Evolutionary conservation across 352 stramenopile species (phyloP), one percentile per base, ranked within the genome.

Genomic region (Pythium folliculosum): DNA sequence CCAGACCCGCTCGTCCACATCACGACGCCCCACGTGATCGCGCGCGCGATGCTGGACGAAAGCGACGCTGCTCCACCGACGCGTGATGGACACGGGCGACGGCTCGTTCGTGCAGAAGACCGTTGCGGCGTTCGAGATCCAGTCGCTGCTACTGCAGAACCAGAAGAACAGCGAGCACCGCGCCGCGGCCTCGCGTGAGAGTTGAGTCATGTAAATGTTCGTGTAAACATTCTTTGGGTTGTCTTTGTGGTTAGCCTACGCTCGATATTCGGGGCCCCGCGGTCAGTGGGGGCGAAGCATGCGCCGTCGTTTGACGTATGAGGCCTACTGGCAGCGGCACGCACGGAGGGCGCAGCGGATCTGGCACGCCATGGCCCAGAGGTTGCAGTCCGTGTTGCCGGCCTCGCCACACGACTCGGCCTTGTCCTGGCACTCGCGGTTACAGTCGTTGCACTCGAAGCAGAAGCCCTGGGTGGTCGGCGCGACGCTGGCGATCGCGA

Each of bases 11-110:
- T 60, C 19, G 35, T n/a, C 1, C 8, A n/a, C 21, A 63, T 63
- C 57, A 63, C 57, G 43, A 25, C 44, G 22, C 57, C 57, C 12
- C 57, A 63, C 30, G 57, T 63, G 17, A 63, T 63, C 32, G 57
- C 57, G 6, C 57, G 57, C 16, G 57, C 45, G 3, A 63, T 63
- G 57, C 45, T 63, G 25, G 57, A 63, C 44, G 57, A 63, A 19
- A 54, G 57, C 13, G 25, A 54, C 55, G 5, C 19, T 63, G 43
- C 30, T 63, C 9, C 57, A 63, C 22, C 57, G 57, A 4, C 57
- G 57, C 30, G 43, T 65, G n/a, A 35, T 30, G 12, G 44, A 64
- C 21, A 56, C 44, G 58, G 40, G 40, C 23, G 43, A 44, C 23
- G 55, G 43, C 27, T 32, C 27, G 40, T 53, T 21, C 38, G 9